Evolutionary conservation across 257 asterid genomes (phyloP), one percentile per base, ranked within the genome.

Genomic region (Eustoma russellianum): DNA sequence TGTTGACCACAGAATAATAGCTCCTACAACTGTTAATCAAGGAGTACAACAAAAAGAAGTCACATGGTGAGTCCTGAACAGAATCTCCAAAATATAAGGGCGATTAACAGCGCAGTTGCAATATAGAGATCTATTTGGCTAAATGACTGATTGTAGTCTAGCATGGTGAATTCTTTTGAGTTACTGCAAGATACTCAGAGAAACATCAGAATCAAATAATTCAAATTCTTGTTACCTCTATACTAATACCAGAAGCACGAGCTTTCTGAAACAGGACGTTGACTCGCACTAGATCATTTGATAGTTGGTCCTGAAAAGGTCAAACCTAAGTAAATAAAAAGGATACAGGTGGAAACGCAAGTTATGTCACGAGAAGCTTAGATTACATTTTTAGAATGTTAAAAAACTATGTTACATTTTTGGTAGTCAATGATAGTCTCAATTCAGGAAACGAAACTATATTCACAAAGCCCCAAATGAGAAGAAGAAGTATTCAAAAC

Each of bases 181-280:
- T 17, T 30, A 41, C 10, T 7, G 14, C 8, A 9, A 15, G 46
- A 16, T 16, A 14, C 16, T 60, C 38, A 18, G 9, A 28, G 33
- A 44, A 46, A 30, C 18, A 9, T 11, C 11, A 57, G 28, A 13
- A 40, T 6, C 13, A 38, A 49, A 53, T 41, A 6, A 47, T 47
- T 14, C 34, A 14, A 38, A 35, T 11, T 19, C 9, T 0, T 7
- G 38, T 17, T 61, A 67, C 98, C 95, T 87, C 88, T 70, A 91
- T 85, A 61, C 34, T 15, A 33, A 91, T 84, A 52, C 96, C 95
- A 64, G 95, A 79, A 77, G 80, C 87, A 43, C 91, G 90, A 57
- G 98, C 94, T 71, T 82, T 81, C 52, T 64, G 78, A 73, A 91
- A 91, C 56, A 91, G 74, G 84, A 75, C 75, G 73, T 91, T 70